These are phyloP conservation scores for Ceratocystis huliohia DNA, from an alignment of 2,329 filamentous ascomycete genomes.

Conservation along the genomic window DNA sequence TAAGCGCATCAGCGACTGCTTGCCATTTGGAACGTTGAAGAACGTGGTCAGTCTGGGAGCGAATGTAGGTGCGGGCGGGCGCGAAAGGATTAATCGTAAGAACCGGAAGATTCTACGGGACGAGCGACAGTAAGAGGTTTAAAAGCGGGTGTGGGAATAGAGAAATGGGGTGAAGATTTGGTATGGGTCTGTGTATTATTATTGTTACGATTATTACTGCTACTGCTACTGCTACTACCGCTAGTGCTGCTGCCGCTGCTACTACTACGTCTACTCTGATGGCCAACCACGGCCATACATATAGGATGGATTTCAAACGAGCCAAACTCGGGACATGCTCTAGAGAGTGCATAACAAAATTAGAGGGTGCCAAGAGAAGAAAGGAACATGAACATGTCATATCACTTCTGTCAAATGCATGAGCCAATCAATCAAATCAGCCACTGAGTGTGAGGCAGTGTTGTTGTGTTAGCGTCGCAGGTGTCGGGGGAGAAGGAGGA, in stretches of 20 bases:
- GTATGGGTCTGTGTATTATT: not conserved
- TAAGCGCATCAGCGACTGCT: constrained; percentile 68
- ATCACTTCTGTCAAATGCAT: no score
- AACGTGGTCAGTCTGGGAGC: constrained; percentile 42
- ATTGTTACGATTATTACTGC: constrained; percentile 3
- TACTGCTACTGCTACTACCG: not conserved
- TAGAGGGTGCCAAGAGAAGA: no score
- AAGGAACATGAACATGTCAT: no score
- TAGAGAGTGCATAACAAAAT: no score
- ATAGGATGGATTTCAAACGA: no score
- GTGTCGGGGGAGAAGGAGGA: not conserved
- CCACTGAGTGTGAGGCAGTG: not conserved
- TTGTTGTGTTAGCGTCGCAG: not conserved
- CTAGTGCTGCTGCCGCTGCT: not conserved
- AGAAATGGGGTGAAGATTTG: not conserved
- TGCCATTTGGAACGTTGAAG: constrained; percentile 77
- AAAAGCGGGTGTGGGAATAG: not conserved
- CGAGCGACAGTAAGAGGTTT: not conserved
- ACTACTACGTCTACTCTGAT: not conserved
- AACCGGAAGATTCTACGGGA: constrained; percentile 11
- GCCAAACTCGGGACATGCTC: no score
- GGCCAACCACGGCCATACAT: not conserved
- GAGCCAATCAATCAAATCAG: not conserved
- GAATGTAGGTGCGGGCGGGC: constrained; percentile 21
- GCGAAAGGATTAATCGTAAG: constrained; percentile 18